Evolutionary conservation across 805 yeast species (phyloP).

Genomic region (Saccharomycopsis sp.): DNA sequence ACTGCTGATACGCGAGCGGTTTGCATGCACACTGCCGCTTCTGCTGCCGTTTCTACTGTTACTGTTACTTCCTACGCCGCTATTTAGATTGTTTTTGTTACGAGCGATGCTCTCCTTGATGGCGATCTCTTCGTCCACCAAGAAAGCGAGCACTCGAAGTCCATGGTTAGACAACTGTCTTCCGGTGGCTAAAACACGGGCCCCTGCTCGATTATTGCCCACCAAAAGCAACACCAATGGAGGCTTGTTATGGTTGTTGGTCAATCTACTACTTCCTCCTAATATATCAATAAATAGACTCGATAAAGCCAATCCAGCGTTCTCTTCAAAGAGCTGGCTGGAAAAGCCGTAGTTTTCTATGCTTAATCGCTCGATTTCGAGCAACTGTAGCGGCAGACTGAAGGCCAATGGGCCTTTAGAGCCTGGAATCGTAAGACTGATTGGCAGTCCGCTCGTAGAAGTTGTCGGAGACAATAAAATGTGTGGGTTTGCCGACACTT

Average conservation of each 20-base stretch:
- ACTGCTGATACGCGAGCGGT: not conserved
- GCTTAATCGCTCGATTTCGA: slow-evolving; percentile 64
- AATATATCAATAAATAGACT: slow-evolving; percentile 51
- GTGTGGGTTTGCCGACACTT: slow-evolving; percentile 19
- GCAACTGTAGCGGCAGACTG: slow-evolving; percentile 71
- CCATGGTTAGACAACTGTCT: slow-evolving; percentile 73
- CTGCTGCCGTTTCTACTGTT: not conserved
- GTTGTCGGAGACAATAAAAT: slow-evolving; percentile 15
- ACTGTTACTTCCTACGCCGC: slow-evolving; percentile 15
- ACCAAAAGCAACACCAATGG: slow-evolving; percentile 67
- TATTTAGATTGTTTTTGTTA: not conserved
- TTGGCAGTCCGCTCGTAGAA: slow-evolving; percentile 1
- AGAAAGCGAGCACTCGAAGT: slow-evolving; percentile 54
- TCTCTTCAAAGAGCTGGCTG: slow-evolving; percentile 46
- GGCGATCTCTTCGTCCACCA: slow-evolving; percentile 16
- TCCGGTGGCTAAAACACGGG: slow-evolving; percentile 70
- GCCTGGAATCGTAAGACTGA: slow-evolving; percentile 20
- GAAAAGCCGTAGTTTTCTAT: slow-evolving; percentile 47
- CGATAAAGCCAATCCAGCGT: slow-evolving; percentile 61
- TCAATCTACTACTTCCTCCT: slow-evolving; percentile 65
- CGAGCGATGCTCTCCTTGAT: not conserved
- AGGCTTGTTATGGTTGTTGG: slow-evolving; percentile 67
- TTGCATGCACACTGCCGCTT: not conserved
- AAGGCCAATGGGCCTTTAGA: slow-evolving; percentile 36
- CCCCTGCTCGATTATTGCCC: slow-evolving; percentile 73